Base-by-base conservation (phyloP, 805 yeast species). In the Teunomyces tritomae region DNA sequence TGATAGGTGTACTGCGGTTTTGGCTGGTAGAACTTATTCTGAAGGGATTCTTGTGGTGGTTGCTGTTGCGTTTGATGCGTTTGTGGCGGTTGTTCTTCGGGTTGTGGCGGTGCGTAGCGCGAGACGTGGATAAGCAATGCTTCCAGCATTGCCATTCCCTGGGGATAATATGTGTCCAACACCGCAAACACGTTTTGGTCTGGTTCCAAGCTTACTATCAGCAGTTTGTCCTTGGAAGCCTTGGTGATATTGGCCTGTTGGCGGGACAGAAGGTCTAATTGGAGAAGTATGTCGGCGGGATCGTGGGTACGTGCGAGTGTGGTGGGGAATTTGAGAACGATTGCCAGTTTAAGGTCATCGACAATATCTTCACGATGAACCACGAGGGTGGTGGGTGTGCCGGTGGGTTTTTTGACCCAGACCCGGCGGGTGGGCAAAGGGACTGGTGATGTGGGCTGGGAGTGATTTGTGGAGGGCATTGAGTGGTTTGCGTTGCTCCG, bases 261-360 rank as follows among this genome's bases (percentile, higher is more conserved):
- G 28, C 29, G 34, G 14, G 46, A 9, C 37, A 8, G 45, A 28
- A 55, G 46, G 41, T 59, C 68, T 56, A 68, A 54, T 34, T 58
- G 78, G 50, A 82, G 61, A 13, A 71, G 47, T 53, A 85, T 49
- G 60, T 87, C 89, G 8, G 96, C 82, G 7, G 95, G 83, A 68
- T 89, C 89, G 58, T 75, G 78, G 40, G 70, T 61, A 50, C 78
- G 62, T 3, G 83, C 87, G 47, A 85, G 59, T 2, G 88, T 77
- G 49, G 85, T 82, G 46, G 95, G 87, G 62, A 78, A 86, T 56
- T 84, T 87, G 39, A 68, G 68, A 32, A 83, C 64, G 1, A 91
- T 76, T 49, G 81, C 76, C 8, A 76, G 68, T 58, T 91, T 91
- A 56, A 91, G 70, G 64, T 92, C 96, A 63, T 91, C 98, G 4